These are phyloP conservation scores for Tulasnella sp. DNA, from an alignment of 768 basidiomycete genomes.

Conservation along the genomic window DNA sequence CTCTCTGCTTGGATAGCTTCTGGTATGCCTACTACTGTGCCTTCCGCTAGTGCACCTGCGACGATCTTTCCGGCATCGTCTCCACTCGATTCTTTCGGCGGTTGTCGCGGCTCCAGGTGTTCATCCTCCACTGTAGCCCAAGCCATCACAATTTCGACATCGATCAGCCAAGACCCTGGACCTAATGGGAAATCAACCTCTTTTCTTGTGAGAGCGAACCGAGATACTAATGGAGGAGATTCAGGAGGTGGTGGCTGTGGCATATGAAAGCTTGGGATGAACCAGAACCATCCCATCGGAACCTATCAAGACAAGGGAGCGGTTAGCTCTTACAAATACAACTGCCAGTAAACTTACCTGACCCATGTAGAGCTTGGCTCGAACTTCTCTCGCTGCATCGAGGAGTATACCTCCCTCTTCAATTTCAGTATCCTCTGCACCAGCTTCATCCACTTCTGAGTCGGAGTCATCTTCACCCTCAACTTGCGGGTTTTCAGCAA, in stretches of 20 bases:
- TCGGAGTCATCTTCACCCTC: conserved; percentile 6
- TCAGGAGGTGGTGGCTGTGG: conserved; percentile 20
- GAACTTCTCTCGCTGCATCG: conserved; percentile 53
- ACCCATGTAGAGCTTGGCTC: conserved; percentile 59
- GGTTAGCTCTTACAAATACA: conserved; percentile 18
- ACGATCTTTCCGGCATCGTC: neutral
- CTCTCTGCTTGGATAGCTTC: too few relatives aligned
- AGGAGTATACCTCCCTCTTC: conserved; percentile 38
- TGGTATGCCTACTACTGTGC: neutral
- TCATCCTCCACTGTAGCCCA: conserved; percentile 27
- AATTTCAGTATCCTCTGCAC: neutral
- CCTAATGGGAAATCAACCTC: conserved; percentile 73
- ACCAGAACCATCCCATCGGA: conserved; percentile 76
- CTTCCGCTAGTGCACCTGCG: conserved; percentile 6
- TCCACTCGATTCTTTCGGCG: conserved; percentile 15
- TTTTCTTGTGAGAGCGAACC: conserved; percentile 40
- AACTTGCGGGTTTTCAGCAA: neutral
- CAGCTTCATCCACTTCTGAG: conserved; percentile 12
- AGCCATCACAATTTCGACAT: conserved; percentile 51
- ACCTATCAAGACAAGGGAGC: conserved; percentile 33
- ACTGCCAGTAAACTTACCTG: conserved; percentile 41
- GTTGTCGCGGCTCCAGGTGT: conserved; percentile 17
- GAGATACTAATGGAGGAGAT: conserved; percentile 20
- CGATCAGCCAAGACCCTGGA: conserved; percentile 50
- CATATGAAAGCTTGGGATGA: conserved; percentile 76